Evolutionary conservation across 1,284 basidiomycete species (phyloP), one percentile per base, ranked within the genome.

Genomic region (Ganoderma leucocontextum): DNA sequence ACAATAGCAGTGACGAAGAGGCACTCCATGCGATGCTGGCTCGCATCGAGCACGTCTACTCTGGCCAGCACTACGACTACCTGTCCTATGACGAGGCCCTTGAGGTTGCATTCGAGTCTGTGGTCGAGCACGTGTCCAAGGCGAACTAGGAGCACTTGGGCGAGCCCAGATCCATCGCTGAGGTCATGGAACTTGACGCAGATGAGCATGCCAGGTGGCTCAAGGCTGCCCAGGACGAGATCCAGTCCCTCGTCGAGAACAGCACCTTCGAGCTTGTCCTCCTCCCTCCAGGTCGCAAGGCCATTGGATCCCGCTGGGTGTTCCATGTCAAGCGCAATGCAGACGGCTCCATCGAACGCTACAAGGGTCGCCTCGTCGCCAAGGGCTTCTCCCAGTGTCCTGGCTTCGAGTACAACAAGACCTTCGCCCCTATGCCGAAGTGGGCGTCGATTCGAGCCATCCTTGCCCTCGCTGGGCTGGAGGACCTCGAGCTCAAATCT

Each of bases 371-470:
- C 0, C 75, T 84, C 2, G 81, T 82, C 4, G 83, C 82, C 0
- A 80, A 82, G 58, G 85, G 84, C 29, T 29, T 29, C 29, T 29
- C 29, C 29, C 29, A 29, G 29, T 2, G 29, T 29, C 29, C 29
- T 29, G 29, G 29, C 29, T 82, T n/a, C 57, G 82, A 86, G 67
- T 85, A 80, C 70, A 72, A 74, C 1, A 78, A 83, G 7, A 86
- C 84, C 0, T 83, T 80, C 66, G 79, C 84, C n/a, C 84, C 84
- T 0, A 83, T 82, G 0, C 78, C 78, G 0, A 77, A 78, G 1
- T 75, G 81, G 63, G 75, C 81, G 53, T 81, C 82, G 0, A 76
- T 83, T 35, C 76, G 80, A 0, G 49, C 80, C 1, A 62, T 86
- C 0, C 71, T 83, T 0, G 74, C 82, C 13, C 70, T 85, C 2